Percentiles rank a stretch among this genome's conserved stretches.
Conservation (phyloP, 768 basidiomycete species). For the Termitomyces sp. region DNA sequence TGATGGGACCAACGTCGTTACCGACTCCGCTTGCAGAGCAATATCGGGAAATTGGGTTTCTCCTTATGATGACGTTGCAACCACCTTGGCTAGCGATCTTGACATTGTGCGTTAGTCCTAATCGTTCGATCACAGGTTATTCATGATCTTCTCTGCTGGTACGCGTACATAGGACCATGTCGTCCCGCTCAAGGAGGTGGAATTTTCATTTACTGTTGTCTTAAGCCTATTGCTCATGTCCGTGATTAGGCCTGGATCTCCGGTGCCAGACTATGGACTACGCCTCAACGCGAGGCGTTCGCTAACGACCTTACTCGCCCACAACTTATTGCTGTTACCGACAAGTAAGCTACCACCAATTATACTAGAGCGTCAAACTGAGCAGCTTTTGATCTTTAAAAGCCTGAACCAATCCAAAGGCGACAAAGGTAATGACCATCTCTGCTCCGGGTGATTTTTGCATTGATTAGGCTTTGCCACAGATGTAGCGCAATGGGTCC, state of each 20-base stretch:
- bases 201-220: background rate
- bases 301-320: slow-evolving; percentile 54
- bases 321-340: slow-evolving; percentile 47
- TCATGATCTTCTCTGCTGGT: background rate
- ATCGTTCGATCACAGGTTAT: background rate
- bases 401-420: slow-evolving; percentile 47
- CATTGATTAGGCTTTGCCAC: background rate
- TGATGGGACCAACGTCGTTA: slow-evolving; percentile 40
- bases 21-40: slow-evolving; percentile 30
- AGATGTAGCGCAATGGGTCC: slow-evolving; percentile 50
- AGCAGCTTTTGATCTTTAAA: background rate
- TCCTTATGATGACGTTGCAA: slow-evolving; percentile 44
- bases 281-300: slow-evolving; percentile 42
- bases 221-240: background rate
- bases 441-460: background rate
- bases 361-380: background rate
- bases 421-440: slow-evolving; percentile 29
- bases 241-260: slow-evolving; percentile 45
- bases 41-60: slow-evolving; percentile 51
- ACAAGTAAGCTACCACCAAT: slow-evolving; percentile 20
- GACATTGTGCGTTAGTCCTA: slow-evolving; percentile 39
- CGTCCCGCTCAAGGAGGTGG: slow-evolving; percentile 49
- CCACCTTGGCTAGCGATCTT: slow-evolving; percentile 38
- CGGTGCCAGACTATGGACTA: slow-evolving; percentile 48
- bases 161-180: slow-evolving; percentile 38